These are phyloP conservation scores for Nigrospora osmanthi DNA, from an alignment of 2,329 filamentous ascomycete species.

Conservation along the genomic window DNA sequence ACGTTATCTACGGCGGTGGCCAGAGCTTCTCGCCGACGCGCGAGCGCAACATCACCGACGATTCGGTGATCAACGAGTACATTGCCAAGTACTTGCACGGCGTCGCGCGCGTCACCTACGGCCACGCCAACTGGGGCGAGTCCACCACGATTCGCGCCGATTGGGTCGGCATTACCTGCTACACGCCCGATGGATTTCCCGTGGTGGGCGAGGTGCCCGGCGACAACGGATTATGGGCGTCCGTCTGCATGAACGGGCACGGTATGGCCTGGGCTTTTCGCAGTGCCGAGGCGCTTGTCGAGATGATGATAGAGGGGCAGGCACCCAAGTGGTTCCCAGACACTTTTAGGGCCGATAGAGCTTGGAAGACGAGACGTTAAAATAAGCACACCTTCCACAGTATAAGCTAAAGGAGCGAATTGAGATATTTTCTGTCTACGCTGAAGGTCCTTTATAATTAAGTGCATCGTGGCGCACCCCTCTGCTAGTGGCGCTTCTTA, in stretches of 20 bases:
- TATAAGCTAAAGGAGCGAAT: no score
- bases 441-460: no score
- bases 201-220: not conserved
- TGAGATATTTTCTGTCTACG: no score
- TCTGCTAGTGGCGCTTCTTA: no score
- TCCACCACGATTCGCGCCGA: not conserved
- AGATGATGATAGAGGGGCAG: not conserved
- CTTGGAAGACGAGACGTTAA: no score
- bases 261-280: not conserved
- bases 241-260: not conserved
- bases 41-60: not conserved
- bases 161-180: not conserved
- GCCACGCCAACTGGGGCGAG: not conserved
- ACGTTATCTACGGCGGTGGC: no score
- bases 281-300: not conserved
- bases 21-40: no score
- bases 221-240: not conserved
- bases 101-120: not conserved
- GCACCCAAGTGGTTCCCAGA: not conserved
- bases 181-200: not conserved
- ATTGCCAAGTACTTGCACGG: not conserved
- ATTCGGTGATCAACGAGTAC: not conserved
- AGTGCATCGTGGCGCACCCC: no score
- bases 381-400: no score
- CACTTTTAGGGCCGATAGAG: no score